Evolutionary conservation across 768 basidiomycete species (phyloP).

Genomic region (Trametes cinnabarina): DNA sequence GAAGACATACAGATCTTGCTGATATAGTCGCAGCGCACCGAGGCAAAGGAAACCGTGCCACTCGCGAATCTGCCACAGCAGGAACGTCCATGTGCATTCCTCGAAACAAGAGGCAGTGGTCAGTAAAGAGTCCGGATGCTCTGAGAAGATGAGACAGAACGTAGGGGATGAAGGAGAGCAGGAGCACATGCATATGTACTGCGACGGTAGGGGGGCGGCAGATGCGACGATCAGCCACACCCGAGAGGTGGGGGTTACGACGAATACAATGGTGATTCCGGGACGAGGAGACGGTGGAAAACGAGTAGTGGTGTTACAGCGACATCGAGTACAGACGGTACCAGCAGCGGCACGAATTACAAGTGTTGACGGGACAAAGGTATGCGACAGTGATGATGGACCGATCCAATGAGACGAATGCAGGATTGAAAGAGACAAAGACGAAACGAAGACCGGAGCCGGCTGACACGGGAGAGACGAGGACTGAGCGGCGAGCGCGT

Average conservation of each 20-base stretch:
- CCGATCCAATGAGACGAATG: not conserved
- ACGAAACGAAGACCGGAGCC: not conserved
- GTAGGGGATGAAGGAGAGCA: not conserved
- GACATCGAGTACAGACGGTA: slow-evolving; percentile 15
- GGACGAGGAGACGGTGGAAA: not conserved
- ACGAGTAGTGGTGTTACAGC: slow-evolving; percentile 14
- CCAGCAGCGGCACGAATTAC: slow-evolving; percentile 15
- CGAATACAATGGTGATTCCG: slow-evolving; percentile 15
- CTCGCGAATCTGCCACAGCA: too few species aligned
- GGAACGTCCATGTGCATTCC: not conserved
- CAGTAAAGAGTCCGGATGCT: not conserved
- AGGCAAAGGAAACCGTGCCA: too few species aligned
- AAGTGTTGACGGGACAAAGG: not conserved
- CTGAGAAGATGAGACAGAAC: not conserved
- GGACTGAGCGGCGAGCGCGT: not conserved
- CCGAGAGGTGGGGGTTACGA: not conserved
- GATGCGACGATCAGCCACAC: not conserved
- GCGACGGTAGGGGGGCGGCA: not conserved
- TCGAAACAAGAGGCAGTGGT: not conserved
- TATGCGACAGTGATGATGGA: not conserved
- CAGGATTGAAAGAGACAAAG: not conserved
- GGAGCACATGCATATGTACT: not conserved
- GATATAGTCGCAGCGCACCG: too few species aligned
- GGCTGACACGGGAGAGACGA: too few species aligned
- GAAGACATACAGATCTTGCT: too few species aligned